A percentile compares a stretch with the other conserved stretches of the same genome.
Evolutionary conservation across 306 rosid genomes (phyloP).

Genomic region (Prunus armeniaca): DNA sequence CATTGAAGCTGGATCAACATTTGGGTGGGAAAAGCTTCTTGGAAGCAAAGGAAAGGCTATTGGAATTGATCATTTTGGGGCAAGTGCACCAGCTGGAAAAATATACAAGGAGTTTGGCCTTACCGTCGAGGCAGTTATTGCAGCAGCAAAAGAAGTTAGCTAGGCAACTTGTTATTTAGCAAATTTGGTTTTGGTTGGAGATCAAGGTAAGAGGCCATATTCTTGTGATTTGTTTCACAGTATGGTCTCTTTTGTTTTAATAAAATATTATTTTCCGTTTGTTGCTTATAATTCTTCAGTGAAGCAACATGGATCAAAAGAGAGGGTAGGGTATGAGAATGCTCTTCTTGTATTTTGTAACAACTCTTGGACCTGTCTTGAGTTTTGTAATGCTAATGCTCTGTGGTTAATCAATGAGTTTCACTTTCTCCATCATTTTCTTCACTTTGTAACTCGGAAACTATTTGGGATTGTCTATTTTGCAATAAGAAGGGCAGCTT

Average conservation of each 20-base stretch:
- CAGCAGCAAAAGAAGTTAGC: constrained; percentile 68
- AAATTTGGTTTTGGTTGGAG: constrained; percentile 29
- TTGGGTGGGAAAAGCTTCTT: constrained; percentile 87
- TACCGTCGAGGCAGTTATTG: constrained; percentile 89
- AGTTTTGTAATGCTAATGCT: constrained; percentile 35
- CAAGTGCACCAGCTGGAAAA: constrained; percentile 94
- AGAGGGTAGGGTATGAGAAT: constrained; percentile 39
- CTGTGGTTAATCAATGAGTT: constrained; percentile 35
- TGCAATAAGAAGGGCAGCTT: not conserved
- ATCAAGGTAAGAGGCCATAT: constrained; percentile 27
- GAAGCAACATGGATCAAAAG: constrained; percentile 42
- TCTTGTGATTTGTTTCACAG: constrained; percentile 32
- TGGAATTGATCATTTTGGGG: constrained; percentile 90
- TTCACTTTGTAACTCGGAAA: not conserved
- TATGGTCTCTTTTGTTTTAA: constrained; percentile 39
- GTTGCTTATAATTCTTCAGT: constrained; percentile 35
- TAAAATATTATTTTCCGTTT: constrained; percentile 41
- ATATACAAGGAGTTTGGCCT: constrained; percentile 89
- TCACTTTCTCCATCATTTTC: constrained; percentile 12
- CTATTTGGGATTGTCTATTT: not conserved
- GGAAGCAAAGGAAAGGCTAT: constrained; percentile 88
- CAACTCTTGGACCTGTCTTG: constrained; percentile 40
- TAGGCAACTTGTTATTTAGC: constrained; percentile 5
- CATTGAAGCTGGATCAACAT: constrained; percentile 94
- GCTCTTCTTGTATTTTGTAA: constrained; percentile 40